Evolutionary conservation across 164 flowering plant genomes (phyloP).

Genomic region (Aristolochia fimbriata): DNA sequence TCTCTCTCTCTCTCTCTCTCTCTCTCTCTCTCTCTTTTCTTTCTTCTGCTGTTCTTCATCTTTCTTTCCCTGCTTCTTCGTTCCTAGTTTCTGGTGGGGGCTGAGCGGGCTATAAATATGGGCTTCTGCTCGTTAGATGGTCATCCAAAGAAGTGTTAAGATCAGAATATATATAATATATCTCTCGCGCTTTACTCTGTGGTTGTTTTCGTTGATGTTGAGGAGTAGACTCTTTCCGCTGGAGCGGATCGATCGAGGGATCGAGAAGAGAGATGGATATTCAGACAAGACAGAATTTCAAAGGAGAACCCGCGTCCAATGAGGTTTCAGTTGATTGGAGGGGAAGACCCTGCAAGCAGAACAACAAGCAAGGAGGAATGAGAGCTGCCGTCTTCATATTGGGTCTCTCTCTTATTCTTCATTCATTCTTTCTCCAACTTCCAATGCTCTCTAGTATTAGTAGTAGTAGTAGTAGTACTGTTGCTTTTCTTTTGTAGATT

Average conservation of each 20-base stretch:
- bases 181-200: not conserved
- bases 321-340: conserved; percentile 68
- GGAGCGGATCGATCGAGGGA: conserved; percentile 3
- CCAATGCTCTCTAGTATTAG: too few species aligned
- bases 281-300: conserved; percentile 13
- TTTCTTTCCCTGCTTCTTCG: too few species aligned
- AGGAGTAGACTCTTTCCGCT: conserved; percentile 1
- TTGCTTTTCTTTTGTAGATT: not conserved
- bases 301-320: conserved; percentile 15
- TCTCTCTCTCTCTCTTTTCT: too few species aligned
- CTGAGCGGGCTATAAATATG: conserved; percentile 5
- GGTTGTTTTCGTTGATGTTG: not conserved
- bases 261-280: conserved; percentile 9
- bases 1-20: too few species aligned
- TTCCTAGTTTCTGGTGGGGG: not conserved
- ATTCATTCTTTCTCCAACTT: not conserved
- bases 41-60: too few species aligned
- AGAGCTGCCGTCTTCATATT: conserved; percentile 81
- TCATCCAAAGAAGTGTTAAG: conserved; percentile 4
- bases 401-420: conserved; percentile 36
- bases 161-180: not conserved
- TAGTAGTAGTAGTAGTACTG: too few species aligned
- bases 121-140: not conserved
- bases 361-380: conserved; percentile 75
- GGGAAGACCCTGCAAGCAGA: conserved; percentile 64